Percentiles rank a stretch among this genome's conserved stretches.
Evolutionary conservation across 192 early-diverging fungal genomes (phyloP).

Genomic region (Geosiphon pyriformis): DNA sequence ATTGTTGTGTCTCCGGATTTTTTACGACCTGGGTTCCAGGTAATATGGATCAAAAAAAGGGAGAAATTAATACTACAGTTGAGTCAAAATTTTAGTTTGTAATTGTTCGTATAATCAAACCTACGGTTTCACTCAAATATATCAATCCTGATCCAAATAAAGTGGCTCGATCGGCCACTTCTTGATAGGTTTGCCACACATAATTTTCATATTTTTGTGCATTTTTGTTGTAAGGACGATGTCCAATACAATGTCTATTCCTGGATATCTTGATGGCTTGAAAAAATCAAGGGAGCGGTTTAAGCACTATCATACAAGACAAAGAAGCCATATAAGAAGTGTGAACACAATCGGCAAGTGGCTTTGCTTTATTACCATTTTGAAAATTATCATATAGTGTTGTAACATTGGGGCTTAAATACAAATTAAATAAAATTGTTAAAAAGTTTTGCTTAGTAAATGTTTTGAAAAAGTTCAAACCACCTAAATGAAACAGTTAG

Average conservation of each 20-base stretch:
- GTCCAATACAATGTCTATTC: constrained; percentile 59
- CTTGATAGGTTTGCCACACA: constrained; percentile 66
- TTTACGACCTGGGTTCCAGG: constrained; percentile 24
- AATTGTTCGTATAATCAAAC: constrained; percentile 14
- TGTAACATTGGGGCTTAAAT: constrained; percentile 23
- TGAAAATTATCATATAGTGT: constrained; percentile 35
- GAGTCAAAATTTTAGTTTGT: neutral
- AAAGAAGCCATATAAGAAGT: neutral
- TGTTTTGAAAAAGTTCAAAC: neutral
- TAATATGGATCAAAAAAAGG: neutral
- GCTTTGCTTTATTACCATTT: constrained; percentile 12
- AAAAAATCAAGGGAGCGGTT: neutral
- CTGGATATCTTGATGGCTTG: constrained; percentile 49
- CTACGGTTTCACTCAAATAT: constrained; percentile 47
- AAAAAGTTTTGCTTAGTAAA: neutral
- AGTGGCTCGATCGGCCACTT: constrained; percentile 53
- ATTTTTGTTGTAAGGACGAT: constrained; percentile 52
- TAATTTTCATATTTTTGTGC: constrained; percentile 60
- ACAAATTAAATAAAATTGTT: neutral
- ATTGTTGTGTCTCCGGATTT: constrained; percentile 33
- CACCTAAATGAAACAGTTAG: constrained; percentile 6
- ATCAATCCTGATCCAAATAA: constrained; percentile 68
- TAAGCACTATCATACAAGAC: neutral
- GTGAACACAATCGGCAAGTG: neutral
- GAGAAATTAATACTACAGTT: neutral